Base-by-base conservation (phyloP, 2,329 filamentous ascomycete species). In the Thelonectria discophora region DNA sequence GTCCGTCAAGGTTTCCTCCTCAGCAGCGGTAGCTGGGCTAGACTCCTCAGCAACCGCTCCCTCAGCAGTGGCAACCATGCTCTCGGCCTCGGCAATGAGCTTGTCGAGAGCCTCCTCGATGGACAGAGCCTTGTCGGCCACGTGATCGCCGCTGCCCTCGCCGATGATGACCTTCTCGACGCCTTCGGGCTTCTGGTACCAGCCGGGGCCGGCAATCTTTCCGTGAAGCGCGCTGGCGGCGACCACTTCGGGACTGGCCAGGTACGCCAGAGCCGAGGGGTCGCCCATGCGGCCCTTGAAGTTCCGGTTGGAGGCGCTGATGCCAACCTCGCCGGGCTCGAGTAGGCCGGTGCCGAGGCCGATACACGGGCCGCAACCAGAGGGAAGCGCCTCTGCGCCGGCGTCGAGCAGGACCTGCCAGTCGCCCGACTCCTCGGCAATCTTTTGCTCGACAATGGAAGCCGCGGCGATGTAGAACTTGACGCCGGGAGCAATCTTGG, bases 201-300 rank as follows among this genome's bases (percentile, higher is more conserved):
- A 88, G 21, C 91, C 92, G 1, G 94, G 91, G 0, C 93, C 91
- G 10, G 87, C 81, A 37, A 94, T 93, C 63, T 84, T 84, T 12
- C 91, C 91, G 15, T 82, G 71, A 0, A 97, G 79, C 2, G 94
- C 94, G 70, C 92, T 96, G 8, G 95, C 94, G 4, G 94, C 94
- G 1, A 98, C 94, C 2, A 97, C 89, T 72, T 97, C 94, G 1
- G 95, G 94, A 67, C 90, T 94, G 6, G 90, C 91, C 1, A 97
- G 88, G 74, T 97, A 97, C 0, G 93, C 92, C 72, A 93, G 88
- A 0, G 93, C 91, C 39, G 1, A 61, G 55, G 1, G 69, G 63
- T 24, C 94, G 20, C 94, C 94, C 91, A 97, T 96, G 3, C 94
- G 87, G 0, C 93, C 94, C 77, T 94, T 93, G 82, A 94, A 97